Evolutionary conservation across 257 asterid genomes (phyloP), one percentile per base, ranked within the genome.

Genomic region (Lycium barbarum): DNA sequence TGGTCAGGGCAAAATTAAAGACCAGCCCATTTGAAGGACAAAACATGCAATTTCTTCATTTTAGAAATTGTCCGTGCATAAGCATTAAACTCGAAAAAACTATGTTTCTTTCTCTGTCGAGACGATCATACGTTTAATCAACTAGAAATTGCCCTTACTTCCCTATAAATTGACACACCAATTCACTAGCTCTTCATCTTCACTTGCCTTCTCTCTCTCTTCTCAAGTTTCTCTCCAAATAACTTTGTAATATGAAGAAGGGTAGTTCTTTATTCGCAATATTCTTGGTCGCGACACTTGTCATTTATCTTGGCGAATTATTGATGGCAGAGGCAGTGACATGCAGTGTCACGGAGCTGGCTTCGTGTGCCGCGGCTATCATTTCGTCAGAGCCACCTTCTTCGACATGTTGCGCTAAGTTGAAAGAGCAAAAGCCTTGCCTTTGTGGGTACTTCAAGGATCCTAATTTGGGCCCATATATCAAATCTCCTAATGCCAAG

Each of bases 361-460:
- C 22, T 14, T 84, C 87, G 2, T 88, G 87, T 18, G 20, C 22
- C 10, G 6, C 67, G 0, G 84, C 85, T 0, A 54, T 85, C 80
- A 26, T 49, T 1, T 40, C 78, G 9, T 14, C 62, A 1, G 5
- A 10, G 3, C 15, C 80, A 13, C 90, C 84, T 4, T 43, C 88
- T 7, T 0, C 3, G 0, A 53, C 38, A 0, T 88, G 89, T 53
- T 88, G 91, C 72, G n/a, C 36, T 17, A 84, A 72, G 57, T 81
- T 88, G 70, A 80, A 26, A 58, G 83, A 83, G 51, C 89, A 88
- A 47, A 43, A 26, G 62, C 89, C 91, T 35, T 88, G 89, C 83
- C 84, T 88, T 53, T 88, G 91, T 57, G 82, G 85, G 12, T 88
- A 83, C 38, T 8, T 79, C 9, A 79, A 36, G 18, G 53, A 86